Evolutionary conservation across 2,329 filamentous ascomycete species (phyloP).

Genomic region (Bipolaris cookei): DNA sequence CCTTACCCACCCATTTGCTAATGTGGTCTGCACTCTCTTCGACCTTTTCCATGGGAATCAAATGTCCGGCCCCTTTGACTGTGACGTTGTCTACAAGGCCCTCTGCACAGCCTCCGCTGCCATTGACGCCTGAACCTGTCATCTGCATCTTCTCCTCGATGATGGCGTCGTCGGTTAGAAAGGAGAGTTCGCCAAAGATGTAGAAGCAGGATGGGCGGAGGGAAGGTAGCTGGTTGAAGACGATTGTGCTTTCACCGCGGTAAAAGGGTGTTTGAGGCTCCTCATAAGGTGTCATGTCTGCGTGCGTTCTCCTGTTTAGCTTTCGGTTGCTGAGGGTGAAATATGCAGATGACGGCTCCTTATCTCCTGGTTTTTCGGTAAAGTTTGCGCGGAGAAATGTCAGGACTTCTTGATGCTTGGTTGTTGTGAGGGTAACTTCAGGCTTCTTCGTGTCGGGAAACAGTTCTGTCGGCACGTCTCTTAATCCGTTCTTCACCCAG

Average conservation of each 20-base stretch:
- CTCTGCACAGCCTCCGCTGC: constrained; percentile 67
- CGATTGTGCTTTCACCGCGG: constrained; percentile 66
- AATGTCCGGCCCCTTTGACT: constrained; percentile 72
- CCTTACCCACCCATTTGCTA: constrained; percentile 49
- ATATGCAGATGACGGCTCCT: constrained; percentile 51
- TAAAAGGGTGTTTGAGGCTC: constrained; percentile 64
- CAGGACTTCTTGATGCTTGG: constrained; percentile 87
- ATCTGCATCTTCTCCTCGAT: constrained; percentile 65
- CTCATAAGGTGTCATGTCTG: constrained; percentile 48
- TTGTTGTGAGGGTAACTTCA: constrained; percentile 75
- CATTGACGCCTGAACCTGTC: constrained; percentile 71
- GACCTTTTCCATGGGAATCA: constrained; percentile 84
- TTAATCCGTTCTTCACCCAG: constrained; percentile 76
- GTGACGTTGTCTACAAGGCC: constrained; percentile 72
- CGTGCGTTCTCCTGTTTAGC: constrained; percentile 51
- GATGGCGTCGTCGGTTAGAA: constrained; percentile 60
- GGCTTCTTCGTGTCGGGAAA: constrained; percentile 56
- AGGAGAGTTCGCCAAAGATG: constrained; percentile 62
- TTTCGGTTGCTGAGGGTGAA: constrained; percentile 37
- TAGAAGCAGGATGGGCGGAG: constrained; percentile 72
- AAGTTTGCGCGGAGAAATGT: constrained; percentile 73
- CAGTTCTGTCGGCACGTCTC: constrained; percentile 70
- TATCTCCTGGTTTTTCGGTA: constrained; percentile 51
- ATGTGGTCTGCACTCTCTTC: constrained; percentile 65
- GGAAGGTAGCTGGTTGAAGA: constrained; percentile 63